These are phyloP conservation scores for Magnusiomyces paraingens DNA, from an alignment of 1,139 yeast genomes.

Conservation along the genomic window DNA sequence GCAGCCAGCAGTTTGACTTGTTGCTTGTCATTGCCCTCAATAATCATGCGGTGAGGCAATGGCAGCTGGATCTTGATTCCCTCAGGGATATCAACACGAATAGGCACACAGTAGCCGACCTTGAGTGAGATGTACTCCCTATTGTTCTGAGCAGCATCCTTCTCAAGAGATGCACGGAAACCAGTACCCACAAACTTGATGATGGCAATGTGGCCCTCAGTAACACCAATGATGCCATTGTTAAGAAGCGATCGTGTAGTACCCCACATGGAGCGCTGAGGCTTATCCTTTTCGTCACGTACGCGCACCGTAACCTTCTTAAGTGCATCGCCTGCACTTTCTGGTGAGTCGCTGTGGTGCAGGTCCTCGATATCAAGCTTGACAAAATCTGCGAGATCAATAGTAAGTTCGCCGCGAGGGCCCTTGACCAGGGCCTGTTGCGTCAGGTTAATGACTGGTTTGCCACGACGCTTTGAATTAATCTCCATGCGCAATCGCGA, in stretches of 20 bases:
- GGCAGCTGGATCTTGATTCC: conserved; percentile 74
- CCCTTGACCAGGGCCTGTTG: conserved; percentile 65
- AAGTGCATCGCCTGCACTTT: conserved; percentile 22
- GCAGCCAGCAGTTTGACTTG: conserved; percentile 87
- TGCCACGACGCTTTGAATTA: conserved; percentile 49
- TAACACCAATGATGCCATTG: conserved; percentile 78
- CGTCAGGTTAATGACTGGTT: conserved; percentile 30
- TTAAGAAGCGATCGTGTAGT: conserved; percentile 74
- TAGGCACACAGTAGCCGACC: conserved; percentile 77
- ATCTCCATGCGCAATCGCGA: conserved; percentile 30
- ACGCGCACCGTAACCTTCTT: conserved; percentile 50
- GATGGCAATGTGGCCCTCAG: conserved; percentile 86
- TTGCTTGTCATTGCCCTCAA: conserved; percentile 87
- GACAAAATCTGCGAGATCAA: conserved; percentile 71
- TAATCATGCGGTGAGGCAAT: conserved; percentile 75
- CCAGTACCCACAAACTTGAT: conserved; percentile 95
- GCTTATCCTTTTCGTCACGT: conserved; percentile 48
- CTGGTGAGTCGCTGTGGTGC: conserved; percentile 4
- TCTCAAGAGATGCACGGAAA: conserved; percentile 74
- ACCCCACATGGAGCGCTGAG: conserved; percentile 93
- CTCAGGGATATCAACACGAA: conserved; percentile 59
- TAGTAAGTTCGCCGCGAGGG: conserved; percentile 63
- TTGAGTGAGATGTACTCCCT: conserved; percentile 61
- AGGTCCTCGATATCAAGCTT: conserved; percentile 30
- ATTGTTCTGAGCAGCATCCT: conserved; percentile 41